Conservation (phyloP, 2,329 filamentous ascomycete genomes). For the Didymella pinodella region DNA sequence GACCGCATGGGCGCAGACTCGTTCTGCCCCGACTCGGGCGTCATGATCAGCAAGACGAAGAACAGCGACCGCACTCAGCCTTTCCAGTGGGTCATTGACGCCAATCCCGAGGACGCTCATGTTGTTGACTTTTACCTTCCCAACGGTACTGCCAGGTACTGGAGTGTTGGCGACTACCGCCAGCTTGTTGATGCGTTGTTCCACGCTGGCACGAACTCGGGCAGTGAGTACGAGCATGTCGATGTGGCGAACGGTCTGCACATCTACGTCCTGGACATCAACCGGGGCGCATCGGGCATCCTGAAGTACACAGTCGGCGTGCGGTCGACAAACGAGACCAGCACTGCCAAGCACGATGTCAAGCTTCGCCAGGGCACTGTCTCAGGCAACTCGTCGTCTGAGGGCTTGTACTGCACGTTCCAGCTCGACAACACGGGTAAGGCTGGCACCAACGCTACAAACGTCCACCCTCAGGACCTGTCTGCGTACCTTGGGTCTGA, state of each 20-base stretch:
- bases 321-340: slow-evolving; percentile 53
- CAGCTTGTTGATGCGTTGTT: slow-evolving; percentile 64
- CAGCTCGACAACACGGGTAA: slow-evolving; percentile 58
- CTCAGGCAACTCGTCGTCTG: slow-evolving; percentile 33
- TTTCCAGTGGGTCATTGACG: slow-evolving; percentile 65
- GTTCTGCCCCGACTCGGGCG: slow-evolving; percentile 61
- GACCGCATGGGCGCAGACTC: slow-evolving; percentile 64
- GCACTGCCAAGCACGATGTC: slow-evolving; percentile 48
- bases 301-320: slow-evolving; percentile 61
- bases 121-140: slow-evolving; percentile 61
- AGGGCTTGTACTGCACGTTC: slow-evolving; percentile 58
- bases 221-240: slow-evolving; percentile 59
- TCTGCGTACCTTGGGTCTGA: slow-evolving; percentile 55
- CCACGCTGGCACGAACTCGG: slow-evolving; percentile 62
- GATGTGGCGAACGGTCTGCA: slow-evolving; percentile 60
- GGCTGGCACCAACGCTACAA: slow-evolving; percentile 22
- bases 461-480: slow-evolving; percentile 47
- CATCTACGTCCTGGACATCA: slow-evolving; percentile 59
- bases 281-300: slow-evolving; percentile 54
- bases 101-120: slow-evolving; percentile 62
- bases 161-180: slow-evolving; percentile 63
- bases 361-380: slow-evolving; percentile 51
- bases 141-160: slow-evolving; percentile 57
- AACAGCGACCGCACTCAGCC: slow-evolving; percentile 53
- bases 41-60: slow-evolving; percentile 64